Evolutionary conservation across 768 basidiomycete species (phyloP).

Genomic region (Favolaschia claudopus): DNA sequence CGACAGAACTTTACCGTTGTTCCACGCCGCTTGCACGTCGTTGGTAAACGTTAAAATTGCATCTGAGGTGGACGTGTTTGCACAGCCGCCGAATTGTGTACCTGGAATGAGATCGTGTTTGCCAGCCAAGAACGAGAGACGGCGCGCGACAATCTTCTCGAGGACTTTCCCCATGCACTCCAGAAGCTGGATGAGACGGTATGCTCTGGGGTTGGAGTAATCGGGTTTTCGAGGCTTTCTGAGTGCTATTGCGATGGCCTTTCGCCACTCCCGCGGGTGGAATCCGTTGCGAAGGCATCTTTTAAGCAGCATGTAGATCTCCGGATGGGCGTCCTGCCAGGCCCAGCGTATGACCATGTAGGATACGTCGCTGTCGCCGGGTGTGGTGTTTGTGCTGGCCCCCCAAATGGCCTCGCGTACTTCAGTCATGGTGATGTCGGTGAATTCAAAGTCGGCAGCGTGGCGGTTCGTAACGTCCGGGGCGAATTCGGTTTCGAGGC

Average conservation of each 20-base stretch:
- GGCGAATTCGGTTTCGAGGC: too few relatives aligned
- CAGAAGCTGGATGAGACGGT: conserved; percentile 34
- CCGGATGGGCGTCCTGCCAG: not conserved
- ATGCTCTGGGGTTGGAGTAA: conserved; percentile 32
- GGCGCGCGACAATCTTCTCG: conserved; percentile 22
- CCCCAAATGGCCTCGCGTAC: not conserved
- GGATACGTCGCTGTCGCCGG: not conserved
- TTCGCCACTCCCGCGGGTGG: conserved; percentile 14
- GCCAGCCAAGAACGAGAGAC: conserved; percentile 10
- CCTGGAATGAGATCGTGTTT: conserved; percentile 16
- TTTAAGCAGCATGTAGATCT: not conserved
- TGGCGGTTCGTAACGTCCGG: not conserved
- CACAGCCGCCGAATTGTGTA: too few relatives aligned
- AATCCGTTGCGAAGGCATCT: not conserved
- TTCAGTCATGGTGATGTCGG: conserved; percentile 10
- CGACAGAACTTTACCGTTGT: too few relatives aligned
- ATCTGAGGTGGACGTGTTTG: too few relatives aligned
- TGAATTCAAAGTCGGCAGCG: not conserved
- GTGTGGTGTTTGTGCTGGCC: conserved; percentile 4
- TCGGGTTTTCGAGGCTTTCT: conserved; percentile 33
- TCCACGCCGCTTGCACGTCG: too few relatives aligned
- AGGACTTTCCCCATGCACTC: conserved; percentile 33
- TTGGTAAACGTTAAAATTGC: too few relatives aligned
- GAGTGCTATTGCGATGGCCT: conserved; percentile 26
- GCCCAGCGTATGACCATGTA: conserved; percentile 10